Evolutionary conservation across 345 rosid genomes (phyloP).

Genomic region (Isatis tinctoria): DNA sequence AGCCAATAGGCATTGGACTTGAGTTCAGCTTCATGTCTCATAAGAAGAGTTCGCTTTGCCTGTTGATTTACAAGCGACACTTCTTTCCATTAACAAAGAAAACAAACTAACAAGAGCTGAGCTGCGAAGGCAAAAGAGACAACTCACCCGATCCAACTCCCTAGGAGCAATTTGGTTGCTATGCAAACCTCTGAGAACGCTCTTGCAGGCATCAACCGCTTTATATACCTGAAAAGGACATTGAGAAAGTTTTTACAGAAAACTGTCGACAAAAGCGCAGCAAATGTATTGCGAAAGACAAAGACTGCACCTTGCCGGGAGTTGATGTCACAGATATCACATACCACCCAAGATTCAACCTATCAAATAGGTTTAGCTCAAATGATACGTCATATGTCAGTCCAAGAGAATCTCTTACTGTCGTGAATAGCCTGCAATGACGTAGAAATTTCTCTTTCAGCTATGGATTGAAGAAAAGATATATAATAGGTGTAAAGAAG

Average conservation of each 20-base stretch:
- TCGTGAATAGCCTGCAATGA: constrained; percentile 88
- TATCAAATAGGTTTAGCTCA: constrained; percentile 92
- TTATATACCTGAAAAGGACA: constrained; percentile 59
- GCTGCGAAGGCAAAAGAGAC: background rate
- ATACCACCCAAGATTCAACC: constrained; percentile 98
- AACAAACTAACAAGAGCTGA: background rate
- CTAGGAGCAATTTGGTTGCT: constrained; percentile 76
- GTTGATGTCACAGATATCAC: constrained; percentile 98
- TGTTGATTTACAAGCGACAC: constrained; percentile 29
- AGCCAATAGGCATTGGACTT: constrained; percentile 99
- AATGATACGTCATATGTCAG: constrained; percentile 97
- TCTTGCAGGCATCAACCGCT: constrained; percentile 99
- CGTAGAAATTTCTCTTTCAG: background rate
- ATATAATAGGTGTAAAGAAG: background rate
- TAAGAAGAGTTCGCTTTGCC: constrained; percentile 94
- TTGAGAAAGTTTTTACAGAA: constrained; percentile 23
- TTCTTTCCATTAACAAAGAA: background rate
- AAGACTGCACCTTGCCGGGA: constrained; percentile 73
- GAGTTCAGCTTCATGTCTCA: constrained; percentile 99
- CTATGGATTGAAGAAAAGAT: background rate
- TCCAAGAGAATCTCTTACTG: constrained; percentile 99
- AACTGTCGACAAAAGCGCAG: background rate
- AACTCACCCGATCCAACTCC: constrained; percentile 95
- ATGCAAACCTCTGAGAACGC: constrained; percentile 86
- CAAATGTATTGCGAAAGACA: background rate